Base-by-base conservation (phyloP, 257 asterid species). In the Paulownia fortunei region DNA sequence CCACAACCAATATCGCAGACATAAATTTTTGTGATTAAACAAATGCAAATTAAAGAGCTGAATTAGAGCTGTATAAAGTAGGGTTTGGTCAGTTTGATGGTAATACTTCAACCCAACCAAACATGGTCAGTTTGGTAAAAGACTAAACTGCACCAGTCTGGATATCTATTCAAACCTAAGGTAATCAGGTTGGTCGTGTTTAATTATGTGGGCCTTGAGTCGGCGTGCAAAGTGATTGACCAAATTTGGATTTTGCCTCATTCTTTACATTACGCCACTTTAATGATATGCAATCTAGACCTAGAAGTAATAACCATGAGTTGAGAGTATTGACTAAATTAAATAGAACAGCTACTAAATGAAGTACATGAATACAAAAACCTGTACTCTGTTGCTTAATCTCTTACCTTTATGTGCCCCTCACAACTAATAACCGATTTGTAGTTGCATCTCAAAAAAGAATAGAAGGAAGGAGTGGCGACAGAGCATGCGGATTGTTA, bases 1-100 rank as follows among this genome's bases (percentile, higher is more conserved):
- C 74, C 76, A 85, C 23, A 59, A 74, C 10, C 72, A 71, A 72
- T 74, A 75, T 72, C 73, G 82, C 80, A 87, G 80, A 49, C 34
- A 47, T 59, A 68, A 42, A 67, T n/a, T 52, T 54, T 52, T 71
- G 56, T 16, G 42, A 58, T 30, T 51, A 34, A 80, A 69, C 32
- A 42, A 24, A 55, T 12, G 77, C 6, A 61, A 67, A 41, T 51
- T 37, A 47, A 63, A 52, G 59, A 76, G 62, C 30, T 69, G 30
- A 51, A 19, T 19, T 37, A 37, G 24, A 6, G 77, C 46, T 47
- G 65, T 41, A 73, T 23, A 47, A 4, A 23, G 47, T 51, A 58
- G 56, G 74, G 30, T 47, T 59, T 19, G 3, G 64, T 23, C 61
- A 19, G 73, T 69, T 30, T 51, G 67, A 30, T 61, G 3, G 72